A percentile compares a stretch with the other conserved stretches of the same genome.
These are phyloP conservation scores for Diplodia scrobiculata DNA, from an alignment of 2,329 filamentous ascomycete species.

Conservation along the genomic window DNA sequence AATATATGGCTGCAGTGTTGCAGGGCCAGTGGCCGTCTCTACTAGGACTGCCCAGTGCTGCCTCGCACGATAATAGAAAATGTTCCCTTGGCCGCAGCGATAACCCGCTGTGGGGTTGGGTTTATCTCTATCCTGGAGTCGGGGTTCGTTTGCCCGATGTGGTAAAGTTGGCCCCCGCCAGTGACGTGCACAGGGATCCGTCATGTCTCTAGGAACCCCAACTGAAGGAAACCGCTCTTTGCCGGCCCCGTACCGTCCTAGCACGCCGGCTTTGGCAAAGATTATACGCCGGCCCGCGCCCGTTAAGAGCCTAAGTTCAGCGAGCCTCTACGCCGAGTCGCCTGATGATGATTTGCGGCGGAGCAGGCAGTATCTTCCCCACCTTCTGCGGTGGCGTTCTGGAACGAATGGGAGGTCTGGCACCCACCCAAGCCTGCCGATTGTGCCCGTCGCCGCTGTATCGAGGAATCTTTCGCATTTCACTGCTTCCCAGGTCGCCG, in stretches of 20 bases:
- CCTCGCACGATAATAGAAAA: slow-evolving; percentile 27
- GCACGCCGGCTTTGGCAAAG: slow-evolving; percentile 14
- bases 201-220: not conserved
- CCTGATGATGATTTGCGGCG: slow-evolving; percentile 49
- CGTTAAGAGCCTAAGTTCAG: not conserved
- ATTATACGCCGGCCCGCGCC: not conserved
- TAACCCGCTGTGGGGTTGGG: slow-evolving; percentile 29
- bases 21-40: not conserved
- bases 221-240: not conserved
- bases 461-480: slow-evolving; percentile 81
- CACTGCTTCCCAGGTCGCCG: slow-evolving; percentile 74
- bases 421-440: slow-evolving; percentile 80
- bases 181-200: slow-evolving; percentile 16
- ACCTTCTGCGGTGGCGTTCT: slow-evolving; percentile 68
- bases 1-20: slow-evolving; percentile 5
- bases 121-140: slow-evolving; percentile 21
- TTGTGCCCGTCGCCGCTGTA: slow-evolving; percentile 67
- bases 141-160: slow-evolving; percentile 25
- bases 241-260: not conserved
- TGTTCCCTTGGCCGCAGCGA: slow-evolving; percentile 26
- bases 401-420: slow-evolving; percentile 73
- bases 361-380: slow-evolving; percentile 87
- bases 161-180: slow-evolving; percentile 19
- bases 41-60: not conserved
- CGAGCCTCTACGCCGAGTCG: slow-evolving; percentile 8